Conservation (phyloP, 257 asterid species). For the Scutellaria baicalensis region DNA sequence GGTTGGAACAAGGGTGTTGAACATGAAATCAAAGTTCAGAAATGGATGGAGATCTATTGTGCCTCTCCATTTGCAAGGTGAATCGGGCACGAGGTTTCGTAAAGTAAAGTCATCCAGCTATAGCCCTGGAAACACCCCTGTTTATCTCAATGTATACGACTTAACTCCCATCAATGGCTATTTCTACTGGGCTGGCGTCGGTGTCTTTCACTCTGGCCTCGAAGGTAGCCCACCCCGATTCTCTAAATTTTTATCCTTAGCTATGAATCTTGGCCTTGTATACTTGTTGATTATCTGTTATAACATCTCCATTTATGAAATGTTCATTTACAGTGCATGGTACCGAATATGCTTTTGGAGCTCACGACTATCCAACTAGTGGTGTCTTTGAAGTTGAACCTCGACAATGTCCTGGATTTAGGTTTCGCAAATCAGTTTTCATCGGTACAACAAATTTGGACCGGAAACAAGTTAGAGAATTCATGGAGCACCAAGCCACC, state of each 20-base stretch:
- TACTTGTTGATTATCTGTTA: too few species aligned
- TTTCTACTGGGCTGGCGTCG: constrained; percentile 85
- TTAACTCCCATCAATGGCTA: constrained; percentile 68
- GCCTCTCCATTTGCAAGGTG: constrained; percentile 41
- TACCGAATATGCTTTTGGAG: constrained; percentile 82
- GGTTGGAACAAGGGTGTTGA: constrained; percentile 33
- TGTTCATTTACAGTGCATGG: constrained; percentile 52
- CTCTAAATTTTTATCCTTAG: neutral
- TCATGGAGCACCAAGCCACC: constrained; percentile 56
- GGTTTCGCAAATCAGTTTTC: constrained; percentile 64
- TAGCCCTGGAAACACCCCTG: constrained; percentile 44
- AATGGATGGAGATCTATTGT: constrained; percentile 49
- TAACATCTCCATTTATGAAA: too few species aligned
- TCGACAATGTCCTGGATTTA: constrained; percentile 78
- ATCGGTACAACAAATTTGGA: constrained; percentile 64
- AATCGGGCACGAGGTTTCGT: constrained; percentile 40
- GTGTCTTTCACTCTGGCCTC: constrained; percentile 85
- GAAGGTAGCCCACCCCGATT: constrained; percentile 59
- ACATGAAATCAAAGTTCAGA: constrained; percentile 42
- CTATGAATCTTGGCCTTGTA: neutral
- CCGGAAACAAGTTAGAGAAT: constrained; percentile 54
- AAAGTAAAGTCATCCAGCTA: constrained; percentile 35
- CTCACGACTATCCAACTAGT: constrained; percentile 65
- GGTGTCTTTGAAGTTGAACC: constrained; percentile 90
- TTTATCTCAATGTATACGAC: constrained; percentile 80